Conservation (phyloP, 2,329 filamentous ascomycete species). For the Cadophora gregata region DNA sequence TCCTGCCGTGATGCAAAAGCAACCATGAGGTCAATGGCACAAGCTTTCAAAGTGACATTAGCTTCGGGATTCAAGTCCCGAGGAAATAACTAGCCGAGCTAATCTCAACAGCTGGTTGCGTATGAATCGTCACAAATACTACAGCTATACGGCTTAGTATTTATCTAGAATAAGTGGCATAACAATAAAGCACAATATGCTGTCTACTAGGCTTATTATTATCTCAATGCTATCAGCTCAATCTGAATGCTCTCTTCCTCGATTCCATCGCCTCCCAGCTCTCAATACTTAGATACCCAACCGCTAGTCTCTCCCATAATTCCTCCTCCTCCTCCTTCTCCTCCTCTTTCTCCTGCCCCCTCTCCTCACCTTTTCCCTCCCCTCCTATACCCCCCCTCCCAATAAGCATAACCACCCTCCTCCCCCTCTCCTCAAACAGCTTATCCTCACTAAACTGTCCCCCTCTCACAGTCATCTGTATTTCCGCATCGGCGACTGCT, state of each 20-base stretch:
- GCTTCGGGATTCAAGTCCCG: too few relatives aligned
- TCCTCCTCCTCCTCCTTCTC: neutral
- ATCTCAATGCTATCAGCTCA: neutral
- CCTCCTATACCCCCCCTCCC: neutral
- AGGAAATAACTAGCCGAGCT: too few relatives aligned
- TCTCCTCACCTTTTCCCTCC: neutral
- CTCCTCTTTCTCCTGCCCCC: neutral
- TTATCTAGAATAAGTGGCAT: too few relatives aligned
- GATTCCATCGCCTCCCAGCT: constrained; percentile 3
- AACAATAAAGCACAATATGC: too few relatives aligned
- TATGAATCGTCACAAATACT: too few relatives aligned
- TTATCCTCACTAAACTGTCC: constrained; percentile 10
- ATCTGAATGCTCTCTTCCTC: neutral
- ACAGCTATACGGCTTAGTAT: too few relatives aligned
- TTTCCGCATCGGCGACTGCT: neutral
- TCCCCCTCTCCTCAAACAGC: neutral
- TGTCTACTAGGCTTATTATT: too few relatives aligned
- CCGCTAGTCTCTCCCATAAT: neutral
- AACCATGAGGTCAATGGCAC: too few relatives aligned
- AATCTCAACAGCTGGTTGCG: too few relatives aligned
- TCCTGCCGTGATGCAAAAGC: too few relatives aligned
- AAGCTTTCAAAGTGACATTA: too few relatives aligned
- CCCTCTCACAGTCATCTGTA: constrained; percentile 5
- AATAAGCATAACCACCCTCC: neutral
- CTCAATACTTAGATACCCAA: neutral